Percentiles rank a stretch among this genome's conserved stretches.
phyloP scores from a whole-genome alignment of 495 filamentous ascomycete species.

The Lasiosphaeria hispida region DNA sequence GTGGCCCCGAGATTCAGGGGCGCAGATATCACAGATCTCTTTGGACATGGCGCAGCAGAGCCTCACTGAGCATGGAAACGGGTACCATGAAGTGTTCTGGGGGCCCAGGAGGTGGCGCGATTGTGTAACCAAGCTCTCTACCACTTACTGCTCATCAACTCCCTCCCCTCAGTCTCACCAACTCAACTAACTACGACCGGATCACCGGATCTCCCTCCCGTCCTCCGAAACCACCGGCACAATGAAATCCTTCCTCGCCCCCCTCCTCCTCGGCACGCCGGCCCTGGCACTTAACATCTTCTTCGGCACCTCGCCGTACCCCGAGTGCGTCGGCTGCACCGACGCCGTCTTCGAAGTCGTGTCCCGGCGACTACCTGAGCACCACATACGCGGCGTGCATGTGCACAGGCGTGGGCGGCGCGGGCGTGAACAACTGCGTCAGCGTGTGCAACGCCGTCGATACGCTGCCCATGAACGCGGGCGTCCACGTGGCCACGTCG shows the following conservation, averaged over 20 bases:
- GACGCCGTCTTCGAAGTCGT: constrained; percentile 3
- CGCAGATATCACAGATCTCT: too few species aligned
- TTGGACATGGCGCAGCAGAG: too few species aligned
- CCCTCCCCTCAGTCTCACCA: too few species aligned
- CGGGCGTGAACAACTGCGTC: not conserved
- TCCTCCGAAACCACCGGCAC: not conserved
- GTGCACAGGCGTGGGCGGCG: not conserved
- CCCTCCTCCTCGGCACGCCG: not conserved
- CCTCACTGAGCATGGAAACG: too few species aligned
- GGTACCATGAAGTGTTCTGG: too few species aligned
- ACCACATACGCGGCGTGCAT: not conserved
- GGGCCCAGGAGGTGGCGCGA: too few species aligned
- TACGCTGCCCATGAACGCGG: constrained; percentile 1
- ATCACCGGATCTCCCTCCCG: too few species aligned
- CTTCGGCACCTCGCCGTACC: constrained; percentile 8
- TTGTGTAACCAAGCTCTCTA: too few species aligned
- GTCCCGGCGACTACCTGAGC: constrained; percentile 4
- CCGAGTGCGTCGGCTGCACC: not conserved
- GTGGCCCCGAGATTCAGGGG: too few species aligned
- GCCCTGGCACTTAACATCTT: constrained; percentile 2
- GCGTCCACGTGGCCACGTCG: not conserved
- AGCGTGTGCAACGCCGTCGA: not conserved
- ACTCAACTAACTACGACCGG: too few species aligned
- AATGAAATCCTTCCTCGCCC: not conserved
- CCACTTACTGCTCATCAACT: too few species aligned